Percentiles rank a stretch among this genome's conserved stretches.
Conservation (phyloP, 1,284 basidiomycete species). For the Ceraceosorus guamensis region DNA sequence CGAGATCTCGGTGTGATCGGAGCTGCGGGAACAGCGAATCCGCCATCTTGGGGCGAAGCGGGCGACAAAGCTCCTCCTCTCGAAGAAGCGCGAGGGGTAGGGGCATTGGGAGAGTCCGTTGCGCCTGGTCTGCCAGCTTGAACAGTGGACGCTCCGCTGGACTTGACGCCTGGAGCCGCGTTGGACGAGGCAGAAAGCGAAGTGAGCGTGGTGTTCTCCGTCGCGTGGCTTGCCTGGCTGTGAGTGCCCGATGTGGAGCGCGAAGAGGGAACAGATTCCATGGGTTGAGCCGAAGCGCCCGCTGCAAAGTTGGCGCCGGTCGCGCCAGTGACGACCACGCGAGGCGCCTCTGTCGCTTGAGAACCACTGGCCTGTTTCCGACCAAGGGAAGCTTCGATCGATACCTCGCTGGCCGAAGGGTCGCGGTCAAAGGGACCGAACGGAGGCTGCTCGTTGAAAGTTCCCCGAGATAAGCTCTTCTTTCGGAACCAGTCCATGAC, state of each 20-base stretch:
- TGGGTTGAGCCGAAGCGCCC: too few species aligned
- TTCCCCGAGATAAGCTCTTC: slow-evolving; percentile 52
- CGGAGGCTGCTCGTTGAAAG: slow-evolving; percentile 35
- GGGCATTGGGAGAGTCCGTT: too few species aligned
- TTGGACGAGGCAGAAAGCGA: slow-evolving; percentile 15
- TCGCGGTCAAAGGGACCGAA: slow-evolving; percentile 25
- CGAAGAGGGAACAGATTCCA: slow-evolving; percentile 33
- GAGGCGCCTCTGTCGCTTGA: slow-evolving; percentile 6
- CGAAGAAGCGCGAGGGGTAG: slow-evolving; percentile 36
- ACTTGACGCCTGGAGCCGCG: slow-evolving; percentile 21
- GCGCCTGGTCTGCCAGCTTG: slow-evolving; percentile 12
- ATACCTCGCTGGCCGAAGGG: slow-evolving; percentile 12
- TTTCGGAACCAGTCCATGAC: slow-evolving; percentile 62
- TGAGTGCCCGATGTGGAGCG: slow-evolving; percentile 43
- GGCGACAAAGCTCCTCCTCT: too few species aligned
- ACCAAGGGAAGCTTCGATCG: slow-evolving; percentile 6
- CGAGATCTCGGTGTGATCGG: too few species aligned
- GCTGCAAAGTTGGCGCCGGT: neutral
- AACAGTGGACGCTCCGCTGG: slow-evolving; percentile 31
- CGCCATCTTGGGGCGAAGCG: too few species aligned
- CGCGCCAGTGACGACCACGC: slow-evolving; percentile 22
- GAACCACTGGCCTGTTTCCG: neutral
- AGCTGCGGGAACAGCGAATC: too few species aligned
- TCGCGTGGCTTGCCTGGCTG: slow-evolving; percentile 36
- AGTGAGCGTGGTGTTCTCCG: slow-evolving; percentile 22